Base-by-base conservation (phyloP, 495 filamentous ascomycete genomes). In the Poronia punctata region DNA sequence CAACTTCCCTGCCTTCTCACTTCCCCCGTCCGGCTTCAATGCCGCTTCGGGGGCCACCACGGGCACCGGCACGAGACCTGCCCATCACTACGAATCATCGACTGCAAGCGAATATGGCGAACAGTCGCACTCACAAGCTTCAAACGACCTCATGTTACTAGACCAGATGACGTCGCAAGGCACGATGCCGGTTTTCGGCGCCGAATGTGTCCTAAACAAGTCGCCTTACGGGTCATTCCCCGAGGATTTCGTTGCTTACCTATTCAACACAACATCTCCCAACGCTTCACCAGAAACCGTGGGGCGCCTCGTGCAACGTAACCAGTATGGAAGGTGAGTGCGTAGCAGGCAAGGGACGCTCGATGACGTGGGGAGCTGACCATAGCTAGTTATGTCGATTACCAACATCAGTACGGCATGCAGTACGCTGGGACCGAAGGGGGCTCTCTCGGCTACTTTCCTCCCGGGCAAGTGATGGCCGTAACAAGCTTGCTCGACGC, bases 401-500 rank as follows among this genome's bases (percentile, higher is more conserved):
- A 68, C 17, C 57, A 67, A 29, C 68, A 66, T 43, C 65, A 66
- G 17, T 75, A 74, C 50, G 59, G 48, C 36, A 52, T 67, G 35
- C 65, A 70, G 2, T 75, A 74, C 44, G 66, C 67, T 33, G 56
- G 61, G 2, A 64, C 62, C 40, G 70, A 74, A 19, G 56, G 61
- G 19, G 60, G 56, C 28, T 53, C 70, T 26, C 55, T 71, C 26
- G 72, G 72, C 2, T 80, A 74, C 45, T 72, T 78, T 48, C 66
- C 73, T 10, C 52, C 66, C 7, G 84, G 85, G 56, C 87, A 88
- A 35, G 63, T 72, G 10, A 96, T 95, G 89, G 84, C 88, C 16
- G 84, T 95, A 28, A 92, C 83, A 33, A 94, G 81, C 48, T 76
- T 95, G 15, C 66, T 96, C n/a, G 89, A 93, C 50, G 80, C 86